These are phyloP conservation scores for Coelastrella sp. DNA, from an alignment of 139 green algal genomes.

Conservation along the genomic window DNA sequence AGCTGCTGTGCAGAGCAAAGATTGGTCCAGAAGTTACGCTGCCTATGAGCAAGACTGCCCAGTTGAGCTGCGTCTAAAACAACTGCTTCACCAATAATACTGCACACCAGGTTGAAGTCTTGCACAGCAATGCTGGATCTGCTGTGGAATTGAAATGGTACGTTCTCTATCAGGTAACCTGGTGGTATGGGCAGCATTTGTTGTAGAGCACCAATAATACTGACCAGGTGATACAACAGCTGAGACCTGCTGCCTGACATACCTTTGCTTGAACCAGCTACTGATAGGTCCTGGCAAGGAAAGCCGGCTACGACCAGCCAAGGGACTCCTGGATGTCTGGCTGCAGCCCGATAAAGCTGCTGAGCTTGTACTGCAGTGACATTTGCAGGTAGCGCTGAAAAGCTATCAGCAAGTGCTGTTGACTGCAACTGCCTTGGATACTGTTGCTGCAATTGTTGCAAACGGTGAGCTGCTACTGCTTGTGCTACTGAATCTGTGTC, in stretches of 20 bases:
- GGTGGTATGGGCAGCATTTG: background rate
- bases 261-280: slow-evolving; percentile 14
- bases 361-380: background rate
- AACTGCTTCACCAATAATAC: background rate
- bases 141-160: background rate
- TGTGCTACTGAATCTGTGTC: background rate
- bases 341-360: background rate
- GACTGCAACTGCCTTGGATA: background rate
- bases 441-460: background rate
- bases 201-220: background rate
- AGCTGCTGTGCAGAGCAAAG: background rate
- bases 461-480: background rate
- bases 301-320: slow-evolving; percentile 47
- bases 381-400: background rate
- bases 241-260: background rate
- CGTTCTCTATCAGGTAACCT: slow-evolving; percentile 28
- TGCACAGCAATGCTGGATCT: background rate
- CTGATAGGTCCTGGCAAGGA: slow-evolving; percentile 22
- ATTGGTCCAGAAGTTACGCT: slow-evolving; percentile 7
- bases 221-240: background rate
- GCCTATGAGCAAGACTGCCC: background rate
- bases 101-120: background rate
- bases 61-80: slow-evolving; percentile 8
- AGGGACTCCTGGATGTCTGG: background rate
- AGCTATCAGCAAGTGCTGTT: background rate